Percentiles rank a stretch among this genome's conserved stretches.
These are phyloP conservation scores for Monilinia laxa DNA, from an alignment of 2,329 filamentous ascomycete species.

Conservation along the genomic window DNA sequence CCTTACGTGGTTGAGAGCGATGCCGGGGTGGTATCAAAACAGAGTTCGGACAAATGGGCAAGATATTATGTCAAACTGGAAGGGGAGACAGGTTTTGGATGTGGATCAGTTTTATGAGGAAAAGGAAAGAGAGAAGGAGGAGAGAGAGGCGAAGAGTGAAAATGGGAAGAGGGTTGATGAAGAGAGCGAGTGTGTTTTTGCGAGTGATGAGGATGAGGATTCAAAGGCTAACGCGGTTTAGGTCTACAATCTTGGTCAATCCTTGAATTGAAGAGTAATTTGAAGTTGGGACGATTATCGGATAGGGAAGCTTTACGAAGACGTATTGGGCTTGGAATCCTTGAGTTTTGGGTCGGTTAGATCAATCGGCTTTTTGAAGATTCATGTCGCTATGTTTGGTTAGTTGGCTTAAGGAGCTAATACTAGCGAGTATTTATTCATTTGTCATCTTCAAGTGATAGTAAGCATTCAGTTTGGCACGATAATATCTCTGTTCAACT, in stretches of 20 bases:
- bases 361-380: too few relatives aligned
- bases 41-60: constrained; percentile 46
- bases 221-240: not conserved
- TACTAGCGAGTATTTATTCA: too few relatives aligned
- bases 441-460: too few relatives aligned
- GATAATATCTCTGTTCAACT: too few relatives aligned
- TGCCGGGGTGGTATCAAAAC: constrained; percentile 65
- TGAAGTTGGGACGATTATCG: not conserved
- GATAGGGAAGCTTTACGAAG: not conserved
- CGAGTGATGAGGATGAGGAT: not conserved
- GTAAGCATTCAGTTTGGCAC: too few relatives aligned
- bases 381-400: too few relatives aligned
- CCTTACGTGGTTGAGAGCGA: constrained; percentile 48
- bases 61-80: constrained; percentile 37
- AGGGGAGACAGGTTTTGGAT: constrained; percentile 40
- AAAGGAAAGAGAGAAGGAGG: constrained; percentile 31
- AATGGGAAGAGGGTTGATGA: constrained; percentile 11
- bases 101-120: constrained; percentile 34
- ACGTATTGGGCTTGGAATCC: not conserved
- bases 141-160: constrained; percentile 28
- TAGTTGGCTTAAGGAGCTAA: too few relatives aligned
- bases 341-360: not conserved
- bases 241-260: constrained; percentile 15
- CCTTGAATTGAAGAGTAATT: not conserved
- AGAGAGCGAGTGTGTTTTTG: constrained; percentile 35